Base-by-base conservation (phyloP, 345 rosid species). In the Eucalyptus marginata region DNA sequence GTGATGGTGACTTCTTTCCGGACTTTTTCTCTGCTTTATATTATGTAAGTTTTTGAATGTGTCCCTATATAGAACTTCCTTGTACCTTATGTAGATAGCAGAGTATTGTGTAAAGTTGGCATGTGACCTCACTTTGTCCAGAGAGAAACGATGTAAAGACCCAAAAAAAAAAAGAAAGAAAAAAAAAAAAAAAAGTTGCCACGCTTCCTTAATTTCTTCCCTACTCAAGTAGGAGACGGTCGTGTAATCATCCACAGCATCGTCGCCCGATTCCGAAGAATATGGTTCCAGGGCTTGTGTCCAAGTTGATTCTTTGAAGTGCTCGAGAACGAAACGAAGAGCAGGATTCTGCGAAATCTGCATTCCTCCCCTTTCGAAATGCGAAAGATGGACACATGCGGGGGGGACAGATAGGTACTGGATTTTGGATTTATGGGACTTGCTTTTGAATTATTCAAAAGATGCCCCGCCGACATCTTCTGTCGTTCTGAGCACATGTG, bases 21-120 rank as follows among this genome's bases (percentile, higher is more conserved):
- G 27, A 33, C 47, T 86, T 40, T 84, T 27, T 87, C 36, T 54
- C n/a, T 49, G 86, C 47, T 76, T 44, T 76, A 5, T 76, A 20
- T 76, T 13, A 24, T 20, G 84, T 76, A 40, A 76, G 47, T 40
- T 76, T 76, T 86, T 33, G n/a, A 36, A 89, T 64, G 51, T 31
- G 13, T 51, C 71, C 33, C 84, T 87, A 15, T 58, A 46, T 87
- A 49, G 14, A 43, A 22, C 87, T 51, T 52, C 18, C 33, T 86
- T 16, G 27, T 17, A 9, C 47, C 33, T 31, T 31, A 52, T 76
- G 58, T 76, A 18, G 43, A 58, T 36, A 8, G 24, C 20, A 3
- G 43, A 24, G 83, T 58, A 62, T 87, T 62, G 64, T 86, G 87
- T 86, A 86, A 50, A 86, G 87, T 86, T 51, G 87, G 64, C 87